Evolutionary conservation across 2,329 filamentous ascomycete species (phyloP).

Genomic region (Colletotrichum zoysiae): DNA sequence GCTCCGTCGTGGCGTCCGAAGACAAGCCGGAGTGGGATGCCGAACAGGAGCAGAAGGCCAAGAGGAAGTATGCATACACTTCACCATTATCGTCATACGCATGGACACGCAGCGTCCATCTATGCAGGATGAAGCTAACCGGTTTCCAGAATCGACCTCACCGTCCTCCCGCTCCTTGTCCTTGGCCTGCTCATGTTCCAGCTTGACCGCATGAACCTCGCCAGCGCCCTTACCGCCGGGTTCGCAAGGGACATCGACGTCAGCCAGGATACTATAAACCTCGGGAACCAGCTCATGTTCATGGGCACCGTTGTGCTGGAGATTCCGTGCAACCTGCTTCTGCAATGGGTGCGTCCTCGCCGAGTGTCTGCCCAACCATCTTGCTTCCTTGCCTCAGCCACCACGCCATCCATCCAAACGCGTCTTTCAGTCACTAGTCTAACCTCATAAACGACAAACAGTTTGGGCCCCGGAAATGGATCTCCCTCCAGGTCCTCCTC

Average conservation of each 20-base stretch:
- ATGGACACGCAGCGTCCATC: background rate
- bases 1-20: slow-evolving; percentile 20
- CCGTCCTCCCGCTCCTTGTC: slow-evolving; percentile 62
- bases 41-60: slow-evolving; percentile 41
- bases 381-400: too few species aligned
- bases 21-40: slow-evolving; percentile 39
- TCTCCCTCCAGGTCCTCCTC: slow-evolving; percentile 60
- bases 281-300: slow-evolving; percentile 67
- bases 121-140: background rate
- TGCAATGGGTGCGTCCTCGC: slow-evolving; percentile 48
- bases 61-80: slow-evolving; percentile 39
- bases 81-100: background rate
- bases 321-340: slow-evolving; percentile 64
- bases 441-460: slow-evolving; percentile 38
- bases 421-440: background rate
- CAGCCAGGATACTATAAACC: slow-evolving; percentile 61
- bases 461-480: slow-evolving; percentile 62
- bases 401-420: background rate
- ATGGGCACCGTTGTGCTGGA: slow-evolving; percentile 63
- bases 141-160: slow-evolving; percentile 57
- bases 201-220: slow-evolving; percentile 65
- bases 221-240: slow-evolving; percentile 62
- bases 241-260: slow-evolving; percentile 59
- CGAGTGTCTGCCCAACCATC: background rate
- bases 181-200: slow-evolving; percentile 65